Percentiles rank a stretch among this genome's conserved stretches.
These are phyloP conservation scores for Cryptococcus jaspeensis DNA, from an alignment of 1,284 basidiomycete genomes.

Conservation along the genomic window DNA sequence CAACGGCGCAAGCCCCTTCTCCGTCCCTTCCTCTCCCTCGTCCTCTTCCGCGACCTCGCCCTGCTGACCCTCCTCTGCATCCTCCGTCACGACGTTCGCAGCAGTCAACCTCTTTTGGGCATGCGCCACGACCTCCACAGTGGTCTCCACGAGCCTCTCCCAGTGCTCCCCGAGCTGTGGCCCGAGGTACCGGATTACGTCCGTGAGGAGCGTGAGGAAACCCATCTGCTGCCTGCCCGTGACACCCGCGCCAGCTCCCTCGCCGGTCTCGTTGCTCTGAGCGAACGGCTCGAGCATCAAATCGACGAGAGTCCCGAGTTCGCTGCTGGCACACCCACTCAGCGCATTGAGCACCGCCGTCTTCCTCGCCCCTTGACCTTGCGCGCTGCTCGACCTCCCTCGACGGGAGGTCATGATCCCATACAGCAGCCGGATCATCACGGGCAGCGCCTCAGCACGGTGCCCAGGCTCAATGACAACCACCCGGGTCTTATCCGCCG, in stretches of 20 bases:
- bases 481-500: slow-evolving; percentile 75
- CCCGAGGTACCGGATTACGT: slow-evolving; percentile 76
- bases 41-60: slow-evolving; percentile 41
- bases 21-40: slow-evolving; percentile 48
- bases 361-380: slow-evolving; percentile 69
- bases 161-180: slow-evolving; percentile 67
- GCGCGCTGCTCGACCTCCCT: slow-evolving; percentile 60
- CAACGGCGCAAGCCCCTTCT: slow-evolving; percentile 53
- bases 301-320: slow-evolving; percentile 76
- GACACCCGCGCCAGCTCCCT: slow-evolving; percentile 11
- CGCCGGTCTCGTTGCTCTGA: slow-evolving; percentile 14
- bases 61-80: slow-evolving; percentile 35
- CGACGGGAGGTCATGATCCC: slow-evolving; percentile 84
- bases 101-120: slow-evolving; percentile 62
- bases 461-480: slow-evolving; percentile 65
- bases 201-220: slow-evolving; percentile 78
- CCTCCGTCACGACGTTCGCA: slow-evolving; percentile 44
- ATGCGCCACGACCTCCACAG: slow-evolving; percentile 63
- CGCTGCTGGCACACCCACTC: slow-evolving; percentile 67
- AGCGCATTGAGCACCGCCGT: slow-evolving; percentile 74
- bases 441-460: slow-evolving; percentile 69
- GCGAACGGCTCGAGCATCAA: slow-evolving; percentile 83
- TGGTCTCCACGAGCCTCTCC: slow-evolving; percentile 68
- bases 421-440: slow-evolving; percentile 76
- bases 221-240: slow-evolving; percentile 75